Evolutionary conservation across 2,329 filamentous ascomycete genomes (phyloP), one percentile per base, ranked within the genome.

Genomic region (Exophiala sp.): DNA sequence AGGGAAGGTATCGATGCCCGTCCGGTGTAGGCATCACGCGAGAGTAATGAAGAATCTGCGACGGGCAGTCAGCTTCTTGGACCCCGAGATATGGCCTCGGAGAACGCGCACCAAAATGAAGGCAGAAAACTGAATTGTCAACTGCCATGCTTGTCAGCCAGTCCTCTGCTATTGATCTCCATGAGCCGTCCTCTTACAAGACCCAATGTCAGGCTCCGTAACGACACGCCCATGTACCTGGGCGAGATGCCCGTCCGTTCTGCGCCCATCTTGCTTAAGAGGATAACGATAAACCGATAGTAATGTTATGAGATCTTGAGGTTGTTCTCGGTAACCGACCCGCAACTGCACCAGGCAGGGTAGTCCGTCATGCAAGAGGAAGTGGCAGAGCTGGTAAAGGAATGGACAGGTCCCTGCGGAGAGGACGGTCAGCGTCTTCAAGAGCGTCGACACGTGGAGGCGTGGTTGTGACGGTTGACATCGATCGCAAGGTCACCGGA

Each of bases 41-140:
- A 23, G 90, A 95, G 69, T 97, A 95, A 72, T 96, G 91, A 77
- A 95, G 86, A 48, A 96, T 78, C 87, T 91, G 63, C 24, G 11
- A 21, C 50, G 27, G 5, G 23, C 3, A 14, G 14, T 43, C n/a
- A 43, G 40, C 16, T n/a, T 41, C 21, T 8, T 14, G 14, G 10
- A 11, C 7, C 18, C 16, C 10, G 10, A 32, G 10, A 30, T 13
- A 6, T 62, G 42, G 11, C 19, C 5, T 24, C 27, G 27, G 35
- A 14, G 34, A 44, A 22, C 37, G 43, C 69, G 59, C 64, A 73
- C 71, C 64, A 73, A 56, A 45, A 70, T 66, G 54, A 71, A 71
- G 6, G 62, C 63, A 19, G 70, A 70, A 46, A 69, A 72, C 49
- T 73, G 71, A 38, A 65, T 59, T 16, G 70, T 67, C 54, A 73